phyloP scores from a whole-genome alignment of 73 alveolate species.

The Paramecium biaurelia region DNA sequence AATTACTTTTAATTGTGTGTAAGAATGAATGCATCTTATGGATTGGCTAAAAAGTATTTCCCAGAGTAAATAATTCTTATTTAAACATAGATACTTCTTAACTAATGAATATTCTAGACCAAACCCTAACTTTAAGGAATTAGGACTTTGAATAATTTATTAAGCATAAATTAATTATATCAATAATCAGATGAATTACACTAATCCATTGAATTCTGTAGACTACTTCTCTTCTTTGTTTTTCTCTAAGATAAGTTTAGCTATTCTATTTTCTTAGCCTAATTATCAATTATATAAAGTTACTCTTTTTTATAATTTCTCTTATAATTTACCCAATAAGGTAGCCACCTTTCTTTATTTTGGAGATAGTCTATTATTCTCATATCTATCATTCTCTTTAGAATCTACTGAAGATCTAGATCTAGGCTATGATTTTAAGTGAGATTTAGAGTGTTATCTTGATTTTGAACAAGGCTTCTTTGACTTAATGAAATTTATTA shows the following conservation, averaged over 20 bases:
- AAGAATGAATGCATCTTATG: constrained; percentile 49
- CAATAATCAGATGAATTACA: constrained; percentile 35
- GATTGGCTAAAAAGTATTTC: constrained; percentile 55
- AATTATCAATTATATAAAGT: background rate
- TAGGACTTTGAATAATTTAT: background rate
- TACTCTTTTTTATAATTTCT: constrained; percentile 44
- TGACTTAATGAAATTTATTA: background rate
- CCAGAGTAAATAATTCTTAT: constrained; percentile 3
- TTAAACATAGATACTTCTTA: constrained; percentile 28
- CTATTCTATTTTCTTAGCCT: constrained; percentile 1
- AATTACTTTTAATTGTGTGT: constrained; percentile 45
- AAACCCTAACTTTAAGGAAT: constrained; percentile 42
- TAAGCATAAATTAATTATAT: background rate
- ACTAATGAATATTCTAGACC: constrained; percentile 58
- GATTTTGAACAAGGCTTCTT: background rate
- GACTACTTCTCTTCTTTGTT: background rate
- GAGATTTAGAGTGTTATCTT: background rate
- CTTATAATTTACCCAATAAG: background rate
- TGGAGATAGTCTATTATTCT: constrained; percentile 9
- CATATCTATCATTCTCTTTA: constrained; percentile 7
- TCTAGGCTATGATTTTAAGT: background rate
- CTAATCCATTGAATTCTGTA: background rate
- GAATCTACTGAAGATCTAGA: constrained; percentile 17
- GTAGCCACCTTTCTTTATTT: constrained; percentile 34
- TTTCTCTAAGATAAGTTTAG: constrained; percentile 3